Percentiles rank a stretch among this genome's conserved stretches.
phyloP scores from a whole-genome alignment of 2,329 filamentous ascomycete species.

The Zarea fungicola region DNA sequence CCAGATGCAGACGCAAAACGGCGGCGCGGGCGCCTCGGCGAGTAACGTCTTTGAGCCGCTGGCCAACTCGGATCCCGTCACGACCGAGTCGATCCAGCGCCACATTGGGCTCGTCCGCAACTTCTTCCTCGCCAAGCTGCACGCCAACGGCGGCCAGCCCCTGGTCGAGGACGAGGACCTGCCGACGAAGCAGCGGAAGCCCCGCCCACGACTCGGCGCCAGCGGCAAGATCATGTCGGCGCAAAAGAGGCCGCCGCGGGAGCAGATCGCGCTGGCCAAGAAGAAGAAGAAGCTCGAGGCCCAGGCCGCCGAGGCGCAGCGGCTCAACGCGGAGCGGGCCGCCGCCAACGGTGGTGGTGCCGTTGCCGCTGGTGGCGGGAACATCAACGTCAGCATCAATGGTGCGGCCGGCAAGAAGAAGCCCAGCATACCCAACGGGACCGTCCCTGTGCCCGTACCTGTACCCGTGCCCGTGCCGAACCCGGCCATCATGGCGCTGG shows the following conservation, averaged over 20 bases:
- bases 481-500: constrained; percentile 35
- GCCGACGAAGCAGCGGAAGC: constrained; percentile 83
- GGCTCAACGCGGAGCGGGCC: constrained; percentile 30
- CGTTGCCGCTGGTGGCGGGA: constrained; percentile 32
- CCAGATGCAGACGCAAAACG: constrained; percentile 66
- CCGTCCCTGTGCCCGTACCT: constrained; percentile 13
- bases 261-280: constrained; percentile 78
- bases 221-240: constrained; percentile 84
- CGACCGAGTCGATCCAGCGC: constrained; percentile 66
- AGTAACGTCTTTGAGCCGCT: constrained; percentile 66
- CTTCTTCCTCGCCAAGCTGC: constrained; percentile 87
- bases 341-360: constrained; percentile 26
- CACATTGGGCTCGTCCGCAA: constrained; percentile 86
- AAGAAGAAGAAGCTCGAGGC: constrained; percentile 79
- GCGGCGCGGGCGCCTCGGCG: constrained; percentile 50
- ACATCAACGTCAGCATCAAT: no score
- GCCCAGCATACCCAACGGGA: constrained; percentile 21
- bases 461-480: constrained; percentile 34
- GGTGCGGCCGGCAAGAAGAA: no score
- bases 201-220: constrained; percentile 56
- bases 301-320: constrained; percentile 45
- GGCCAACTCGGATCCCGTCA: constrained; percentile 69
- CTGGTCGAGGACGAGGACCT: constrained; percentile 93
- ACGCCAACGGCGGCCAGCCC: constrained; percentile 72
- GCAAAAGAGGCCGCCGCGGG: constrained; percentile 74